A percentile compares a stretch with the other conserved stretches of the same genome.
These are phyloP conservation scores for Pochonia chlamydosporia DNA, from an alignment of 2,329 filamentous ascomycete species.

Conservation along the genomic window DNA sequence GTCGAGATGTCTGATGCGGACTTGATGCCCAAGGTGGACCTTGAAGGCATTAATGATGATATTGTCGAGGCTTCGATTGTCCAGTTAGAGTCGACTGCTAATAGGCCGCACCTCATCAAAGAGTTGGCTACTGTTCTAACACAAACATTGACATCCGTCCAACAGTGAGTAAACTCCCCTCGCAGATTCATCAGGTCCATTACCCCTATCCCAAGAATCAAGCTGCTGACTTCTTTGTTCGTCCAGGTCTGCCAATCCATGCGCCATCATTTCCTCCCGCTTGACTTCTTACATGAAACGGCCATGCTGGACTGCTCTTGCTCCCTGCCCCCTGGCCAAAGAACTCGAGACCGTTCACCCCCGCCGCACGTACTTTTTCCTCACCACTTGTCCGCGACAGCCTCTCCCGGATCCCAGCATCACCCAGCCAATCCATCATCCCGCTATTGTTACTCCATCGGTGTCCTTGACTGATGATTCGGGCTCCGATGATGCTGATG, in stretches of 20 bases:
- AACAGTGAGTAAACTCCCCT: slow-evolving; percentile 64
- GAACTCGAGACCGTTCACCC: slow-evolving; percentile 90
- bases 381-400: slow-evolving; percentile 82
- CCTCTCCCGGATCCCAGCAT: slow-evolving; percentile 57
- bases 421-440: slow-evolving; percentile 13
- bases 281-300: slow-evolving; percentile 87
- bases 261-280: slow-evolving; percentile 90
- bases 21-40: slow-evolving; percentile 41
- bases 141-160: slow-evolving; percentile 71
- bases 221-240: slow-evolving; percentile 21
- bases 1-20: slow-evolving; percentile 21
- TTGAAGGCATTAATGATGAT: slow-evolving; percentile 84
- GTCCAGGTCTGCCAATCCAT: slow-evolving; percentile 84
- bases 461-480: slow-evolving; percentile 54
- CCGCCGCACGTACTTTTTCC: slow-evolving; percentile 91
- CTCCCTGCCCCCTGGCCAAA: slow-evolving; percentile 85
- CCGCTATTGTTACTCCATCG: slow-evolving; percentile 72
- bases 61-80: slow-evolving; percentile 88
- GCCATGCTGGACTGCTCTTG: slow-evolving; percentile 67
- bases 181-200: too few relatives aligned
- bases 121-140: slow-evolving; percentile 80
- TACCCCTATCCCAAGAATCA: neutral
- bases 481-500: slow-evolving; percentile 64
- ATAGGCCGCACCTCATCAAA: slow-evolving; percentile 90
- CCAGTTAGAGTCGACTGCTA: slow-evolving; percentile 83